A percentile compares a stretch with the other conserved stretches of the same genome.
Conservation (phyloP, 2,329 filamentous ascomycete species). For the Scleromitrula shiraiana region DNA sequence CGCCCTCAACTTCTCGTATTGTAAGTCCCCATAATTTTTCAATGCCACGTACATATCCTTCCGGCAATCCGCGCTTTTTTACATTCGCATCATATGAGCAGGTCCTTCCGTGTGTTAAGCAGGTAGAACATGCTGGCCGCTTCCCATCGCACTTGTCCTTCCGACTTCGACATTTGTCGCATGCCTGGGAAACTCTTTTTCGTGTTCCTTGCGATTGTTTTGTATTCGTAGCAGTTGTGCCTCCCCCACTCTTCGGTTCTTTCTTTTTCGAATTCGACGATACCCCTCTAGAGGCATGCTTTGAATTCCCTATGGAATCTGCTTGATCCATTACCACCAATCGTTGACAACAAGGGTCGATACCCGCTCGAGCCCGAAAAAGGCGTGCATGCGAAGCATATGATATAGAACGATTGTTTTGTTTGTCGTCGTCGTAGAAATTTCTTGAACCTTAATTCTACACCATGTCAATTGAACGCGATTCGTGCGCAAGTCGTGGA, state of each 20-base stretch:
- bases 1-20: constrained; percentile 41
- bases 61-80: constrained; percentile 70
- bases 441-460: not conserved
- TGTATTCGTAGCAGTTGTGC: constrained; percentile 6
- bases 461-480: not conserved
- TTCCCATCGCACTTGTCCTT: constrained; percentile 55
- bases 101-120: constrained; percentile 39
- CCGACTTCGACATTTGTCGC: constrained; percentile 45
- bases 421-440: not conserved
- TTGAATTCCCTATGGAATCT: not conserved
- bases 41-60: constrained; percentile 69
- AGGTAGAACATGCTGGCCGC: constrained; percentile 55
- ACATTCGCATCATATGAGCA: constrained; percentile 63
- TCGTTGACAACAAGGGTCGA: constrained; percentile 1
- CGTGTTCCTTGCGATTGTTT: constrained; percentile 22
- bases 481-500: not conserved
- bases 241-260: constrained; percentile 1
- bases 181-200: constrained; percentile 41
- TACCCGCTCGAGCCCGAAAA: constrained; percentile 3
- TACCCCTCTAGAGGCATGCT: not conserved
- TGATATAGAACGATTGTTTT: not conserved
- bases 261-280: constrained; percentile 10
- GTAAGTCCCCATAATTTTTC: constrained; percentile 52
- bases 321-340: constrained; percentile 9
- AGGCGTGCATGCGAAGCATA: constrained; percentile 1